Percentiles rank a stretch among this genome's conserved stretches.
phyloP scores from a whole-genome alignment of 371 early-diverging fungal genomes.

The Rhizopus sp. region DNA sequence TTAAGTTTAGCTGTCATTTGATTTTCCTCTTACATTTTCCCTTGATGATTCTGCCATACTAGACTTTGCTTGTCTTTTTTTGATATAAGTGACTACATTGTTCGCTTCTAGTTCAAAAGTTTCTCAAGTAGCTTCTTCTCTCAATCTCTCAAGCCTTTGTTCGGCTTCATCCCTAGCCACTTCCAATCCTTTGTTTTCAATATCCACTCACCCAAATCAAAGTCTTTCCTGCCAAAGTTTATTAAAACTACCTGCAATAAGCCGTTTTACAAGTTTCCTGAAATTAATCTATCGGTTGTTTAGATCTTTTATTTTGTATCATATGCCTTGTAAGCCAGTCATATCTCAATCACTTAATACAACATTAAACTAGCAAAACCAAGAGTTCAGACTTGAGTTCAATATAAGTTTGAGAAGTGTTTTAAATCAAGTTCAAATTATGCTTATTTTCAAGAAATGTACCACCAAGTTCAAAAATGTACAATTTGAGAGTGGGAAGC shows the following conservation, averaged over 20 bases:
- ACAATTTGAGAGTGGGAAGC: too few species aligned
- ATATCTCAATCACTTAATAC: constrained; percentile 1
- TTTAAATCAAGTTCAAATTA: constrained; percentile 4
- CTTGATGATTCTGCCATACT: constrained; percentile 1
- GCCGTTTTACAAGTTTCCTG: background rate
- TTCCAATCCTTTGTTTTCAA: constrained; percentile 5
- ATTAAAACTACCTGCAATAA: background rate
- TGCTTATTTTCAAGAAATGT: too few species aligned
- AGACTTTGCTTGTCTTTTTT: constrained; percentile 1
- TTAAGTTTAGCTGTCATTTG: constrained; percentile 1
- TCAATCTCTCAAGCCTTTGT: constrained; percentile 2
- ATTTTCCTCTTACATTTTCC: background rate
- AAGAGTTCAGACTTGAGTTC: too few species aligned
- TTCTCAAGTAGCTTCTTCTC: too few species aligned
- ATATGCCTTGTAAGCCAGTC: constrained; percentile 2
- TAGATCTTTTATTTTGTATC: background rate
- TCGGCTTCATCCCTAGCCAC: background rate
- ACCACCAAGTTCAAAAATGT: too few species aligned
- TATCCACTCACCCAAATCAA: constrained; percentile 1
- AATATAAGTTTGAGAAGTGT: constrained; percentile 4
- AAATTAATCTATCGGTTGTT: constrained; percentile 1
- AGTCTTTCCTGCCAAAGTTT: background rate
- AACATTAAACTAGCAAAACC: too few species aligned
- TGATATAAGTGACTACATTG: background rate
- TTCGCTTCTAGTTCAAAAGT: constrained; percentile 1